phyloP scores from a whole-genome alignment of 177 flowering plant species.

The Vitis hybrid region DNA sequence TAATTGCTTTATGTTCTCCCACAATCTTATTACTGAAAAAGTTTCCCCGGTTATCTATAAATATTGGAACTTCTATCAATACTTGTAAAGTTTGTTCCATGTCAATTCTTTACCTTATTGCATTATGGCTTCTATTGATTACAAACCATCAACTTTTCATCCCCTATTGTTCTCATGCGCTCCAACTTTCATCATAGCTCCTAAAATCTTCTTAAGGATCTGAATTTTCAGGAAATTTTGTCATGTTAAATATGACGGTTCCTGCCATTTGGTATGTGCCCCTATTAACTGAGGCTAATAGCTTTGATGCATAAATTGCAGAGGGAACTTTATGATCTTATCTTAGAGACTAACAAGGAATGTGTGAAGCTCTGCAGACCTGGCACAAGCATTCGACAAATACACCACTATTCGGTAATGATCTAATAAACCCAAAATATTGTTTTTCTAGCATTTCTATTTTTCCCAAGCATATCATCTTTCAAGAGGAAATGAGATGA shows the following conservation, averaged over 20 bases:
- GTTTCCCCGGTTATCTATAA: not conserved
- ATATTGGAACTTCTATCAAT: too few relatives aligned
- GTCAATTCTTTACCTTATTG: too few relatives aligned
- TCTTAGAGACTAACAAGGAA: slow-evolving; percentile 84
- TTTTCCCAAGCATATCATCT: not conserved
- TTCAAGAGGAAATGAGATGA: not conserved
- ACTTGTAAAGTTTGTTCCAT: too few relatives aligned
- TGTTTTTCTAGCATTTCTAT: slow-evolving; percentile 1
- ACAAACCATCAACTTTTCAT: too few relatives aligned
- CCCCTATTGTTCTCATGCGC: too few relatives aligned
- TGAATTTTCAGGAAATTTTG: too few relatives aligned
- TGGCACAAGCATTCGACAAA: slow-evolving; percentile 69
- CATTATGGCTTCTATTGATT: too few relatives aligned
- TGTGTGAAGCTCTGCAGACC: slow-evolving; percentile 85
- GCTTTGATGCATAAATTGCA: slow-evolving; percentile 30
- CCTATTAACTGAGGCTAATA: slow-evolving; percentile 7
- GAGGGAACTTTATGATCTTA: slow-evolving; percentile 87
- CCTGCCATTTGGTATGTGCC: not conserved
- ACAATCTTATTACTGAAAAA: not conserved
- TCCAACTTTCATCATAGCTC: too few relatives aligned
- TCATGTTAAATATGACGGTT: not conserved
- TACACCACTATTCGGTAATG: slow-evolving; percentile 81
- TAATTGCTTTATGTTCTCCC: not conserved
- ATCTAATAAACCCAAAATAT: slow-evolving; percentile 7
- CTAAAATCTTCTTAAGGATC: not conserved